Base-by-base conservation (phyloP, 1,284 basidiomycete species). In the Boletus smithii region DNA sequence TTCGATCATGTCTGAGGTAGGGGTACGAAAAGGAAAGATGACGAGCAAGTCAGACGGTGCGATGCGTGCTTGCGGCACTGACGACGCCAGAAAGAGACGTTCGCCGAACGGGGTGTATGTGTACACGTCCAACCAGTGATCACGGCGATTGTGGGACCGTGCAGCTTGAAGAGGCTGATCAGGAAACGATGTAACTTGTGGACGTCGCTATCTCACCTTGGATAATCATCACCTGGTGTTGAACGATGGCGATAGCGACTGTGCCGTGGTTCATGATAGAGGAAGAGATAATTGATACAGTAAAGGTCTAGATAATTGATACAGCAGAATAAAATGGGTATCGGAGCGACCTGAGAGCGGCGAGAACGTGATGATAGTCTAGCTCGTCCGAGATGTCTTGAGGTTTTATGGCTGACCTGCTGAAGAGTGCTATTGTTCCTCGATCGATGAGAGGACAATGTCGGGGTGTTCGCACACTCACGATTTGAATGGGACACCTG, bases 211-310 rank as follows among this genome's bases (percentile, higher is more conserved):
- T 37, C 64, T 49, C 55, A 82, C 83, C 77, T 78, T 82, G 77
- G 27, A 85, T 77, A 49, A 85, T 60, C 71, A 76, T 77, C 20
- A 86, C 77, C 58, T 81, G 77, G 54, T 74, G 77, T 53, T 80
- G 77, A 41, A 86, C 80, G 48, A 85, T 60, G 23, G 83, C 83
- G 48, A 86, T 74, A 44, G 81, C 83, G 49, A 85, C 66, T 35
- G 75, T 73, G 43, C 83, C 79, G 59, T 76, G 66, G 53, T 76
- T 69, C 73, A 85, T 73, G 67, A 73, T 75, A n/a, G 37, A 27
- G 31, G 16, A 35, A 37, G 38, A 29, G 46, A 40, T 50, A 39
- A 31, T 51, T 37, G 51, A 61, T 61, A 57, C 49, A 59, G 50
- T n/a, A 26, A 26, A 14, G 16, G 13, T 13, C 11, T 18, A 13